Base-by-base conservation (phyloP, 441 rosid genomes). In the Theobroma grandiflorum region DNA sequence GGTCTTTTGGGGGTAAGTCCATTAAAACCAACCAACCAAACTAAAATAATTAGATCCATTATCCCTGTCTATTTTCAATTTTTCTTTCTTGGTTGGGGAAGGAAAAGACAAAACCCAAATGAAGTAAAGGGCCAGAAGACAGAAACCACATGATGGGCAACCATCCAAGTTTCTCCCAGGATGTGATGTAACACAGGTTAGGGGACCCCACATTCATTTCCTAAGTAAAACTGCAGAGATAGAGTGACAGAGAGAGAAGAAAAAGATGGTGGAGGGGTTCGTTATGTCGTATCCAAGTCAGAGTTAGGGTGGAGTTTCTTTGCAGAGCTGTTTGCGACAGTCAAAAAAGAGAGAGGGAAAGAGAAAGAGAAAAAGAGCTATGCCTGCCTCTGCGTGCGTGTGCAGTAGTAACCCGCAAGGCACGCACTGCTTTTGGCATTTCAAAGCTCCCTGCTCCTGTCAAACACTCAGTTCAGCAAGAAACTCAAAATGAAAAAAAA, bases 391-490 rank as follows among this genome's bases (percentile, higher is more conserved):
- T 5, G 47, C 69, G 14, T 55, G 59, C 33, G 40, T 31, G 4
- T 45, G 68, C 47, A 68, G 67, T n/a, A 78, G 81, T 73, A 86
- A 82, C 89, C 88, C 90, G 92, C 82, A 82, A 80, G 86, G 88
- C 89, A 88, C 88, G 92, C 89, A 82, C 87, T 59, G 57, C 58
- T 20, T 78, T 57, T 71, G 65, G 63, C 14, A 42, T 75, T 65
- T 74, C 64, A 10, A 47, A 26, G 53, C 45, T 35, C 50, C 37
- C 16, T 18, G 26, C 43, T 18, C 37, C 31, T 65, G 49, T 16
- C 49, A 40, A 40, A 66, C 72, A 66, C 35, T 1, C 18, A 65
- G 49, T 65, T 38, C n/a, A n/a, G n/a, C n/a, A n/a, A n/a, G n/a
- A n/a, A n/a, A n/a, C n/a, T n/a, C 49, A 33, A n/a, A 4, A 31